Percentiles rank a stretch among this genome's conserved stretches.
These are phyloP conservation scores for Skeletonema tropicum DNA, from an alignment of 108 stramenopile species.

Conservation along the genomic window DNA sequence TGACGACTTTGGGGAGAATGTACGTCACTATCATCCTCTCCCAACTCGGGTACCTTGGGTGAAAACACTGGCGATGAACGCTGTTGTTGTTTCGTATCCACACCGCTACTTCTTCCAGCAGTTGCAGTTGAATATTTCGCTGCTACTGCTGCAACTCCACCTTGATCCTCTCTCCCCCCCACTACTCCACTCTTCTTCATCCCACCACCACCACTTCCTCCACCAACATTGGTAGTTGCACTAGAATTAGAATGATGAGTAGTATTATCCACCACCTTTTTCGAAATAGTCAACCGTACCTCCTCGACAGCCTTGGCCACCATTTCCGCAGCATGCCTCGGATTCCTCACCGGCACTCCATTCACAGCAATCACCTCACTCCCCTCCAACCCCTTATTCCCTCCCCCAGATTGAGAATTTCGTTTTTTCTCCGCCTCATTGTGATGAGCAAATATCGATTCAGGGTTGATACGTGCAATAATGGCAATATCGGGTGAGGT, in stretches of 20 bases:
- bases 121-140: too few relatives aligned
- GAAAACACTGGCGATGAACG: background rate
- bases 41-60: background rate
- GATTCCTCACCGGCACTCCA: conserved; percentile 43
- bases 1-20: background rate
- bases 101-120: background rate
- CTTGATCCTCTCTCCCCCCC: background rate
- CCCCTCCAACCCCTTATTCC: conserved; percentile 20
- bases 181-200: background rate
- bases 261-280: too few relatives aligned
- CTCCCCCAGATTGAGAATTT: too few relatives aligned
- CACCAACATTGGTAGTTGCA: background rate
- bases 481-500: conserved; percentile 35
- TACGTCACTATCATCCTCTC: background rate
- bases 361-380: conserved; percentile 52
- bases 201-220: background rate
- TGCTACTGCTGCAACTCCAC: too few relatives aligned
- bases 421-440: background rate
- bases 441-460: conserved; percentile 31
- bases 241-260: too few relatives aligned
- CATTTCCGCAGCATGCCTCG: conserved; percentile 49
- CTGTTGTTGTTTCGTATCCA: background rate
- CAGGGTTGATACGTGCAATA: conserved; percentile 36
- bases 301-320: conserved; percentile 45
- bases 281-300: conserved; percentile 32